Percentiles rank a stretch among this genome's conserved stretches.
phyloP scores from a whole-genome alignment of 75 land plant species.

The Chamaecyparis obtusa region DNA sequence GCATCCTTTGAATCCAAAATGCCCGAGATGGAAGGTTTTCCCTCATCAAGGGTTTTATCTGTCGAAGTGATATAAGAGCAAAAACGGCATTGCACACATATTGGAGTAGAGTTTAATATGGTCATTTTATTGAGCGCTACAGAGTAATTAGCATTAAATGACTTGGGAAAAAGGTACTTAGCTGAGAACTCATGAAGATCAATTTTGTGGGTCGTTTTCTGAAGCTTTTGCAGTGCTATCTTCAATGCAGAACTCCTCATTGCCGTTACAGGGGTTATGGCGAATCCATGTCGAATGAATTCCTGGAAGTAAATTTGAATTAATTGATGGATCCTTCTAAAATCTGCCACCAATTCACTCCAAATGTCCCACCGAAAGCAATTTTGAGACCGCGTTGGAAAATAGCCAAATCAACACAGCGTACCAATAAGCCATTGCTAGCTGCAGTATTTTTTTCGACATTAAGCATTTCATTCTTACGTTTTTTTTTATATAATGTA shows the following conservation, averaged over 20 bases:
- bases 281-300: background rate
- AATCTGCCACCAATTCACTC: background rate
- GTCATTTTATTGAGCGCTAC: background rate
- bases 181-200: background rate
- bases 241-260: background rate
- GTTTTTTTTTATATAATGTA: no score
- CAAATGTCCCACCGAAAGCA: background rate
- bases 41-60: background rate
- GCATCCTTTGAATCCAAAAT: slow-evolving; percentile 14
- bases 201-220: background rate
- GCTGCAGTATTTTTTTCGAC: no score
- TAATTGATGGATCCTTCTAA: background rate
- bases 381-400: background rate
- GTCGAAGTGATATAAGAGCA: background rate
- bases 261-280: background rate
- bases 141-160: slow-evolving; percentile 7
- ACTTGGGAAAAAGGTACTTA: background rate
- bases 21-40: slow-evolving; percentile 12
- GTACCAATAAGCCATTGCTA: background rate
- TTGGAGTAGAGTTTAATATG: background rate
- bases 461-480: no score
- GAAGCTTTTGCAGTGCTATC: background rate
- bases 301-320: background rate
- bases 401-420: background rate
- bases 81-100: background rate